A percentile compares a stretch with the other conserved stretches of the same genome.
These are phyloP conservation scores for Chenopodium berlandieri DNA, from an alignment of 148 eudicot species.

Conservation along the genomic window DNA sequence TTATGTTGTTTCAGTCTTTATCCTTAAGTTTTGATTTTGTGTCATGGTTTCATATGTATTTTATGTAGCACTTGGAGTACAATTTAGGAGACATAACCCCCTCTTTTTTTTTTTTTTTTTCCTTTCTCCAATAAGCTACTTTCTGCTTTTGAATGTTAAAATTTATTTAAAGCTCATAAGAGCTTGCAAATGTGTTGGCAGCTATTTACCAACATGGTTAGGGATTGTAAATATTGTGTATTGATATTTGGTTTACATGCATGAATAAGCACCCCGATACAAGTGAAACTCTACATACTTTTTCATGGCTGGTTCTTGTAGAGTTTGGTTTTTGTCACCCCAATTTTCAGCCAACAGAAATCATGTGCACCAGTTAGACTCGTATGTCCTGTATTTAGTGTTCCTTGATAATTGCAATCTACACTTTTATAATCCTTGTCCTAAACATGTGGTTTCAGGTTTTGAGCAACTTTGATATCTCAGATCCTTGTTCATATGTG, in stretches of 20 bases:
- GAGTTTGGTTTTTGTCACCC: background rate
- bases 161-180: background rate
- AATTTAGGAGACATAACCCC: background rate
- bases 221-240: background rate
- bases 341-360: background rate
- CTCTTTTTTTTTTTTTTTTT: no score
- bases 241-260: background rate
- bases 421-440: background rate
- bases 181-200: background rate
- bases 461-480: slow-evolving; percentile 68
- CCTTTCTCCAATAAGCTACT: no score
- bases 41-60: background rate
- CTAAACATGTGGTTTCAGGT: slow-evolving; percentile 49
- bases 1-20: background rate
- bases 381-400: background rate
- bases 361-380: background rate
- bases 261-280: background rate
- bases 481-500: slow-evolving; percentile 84
- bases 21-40: no score
- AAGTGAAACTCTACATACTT: background rate
- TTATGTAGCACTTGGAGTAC: no score
- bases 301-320: background rate
- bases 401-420: background rate
- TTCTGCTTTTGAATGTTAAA: background rate
- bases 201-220: background rate